Conservation (phyloP, 495 filamentous ascomycete species). For the Aspergillus cavernicola region DNA sequence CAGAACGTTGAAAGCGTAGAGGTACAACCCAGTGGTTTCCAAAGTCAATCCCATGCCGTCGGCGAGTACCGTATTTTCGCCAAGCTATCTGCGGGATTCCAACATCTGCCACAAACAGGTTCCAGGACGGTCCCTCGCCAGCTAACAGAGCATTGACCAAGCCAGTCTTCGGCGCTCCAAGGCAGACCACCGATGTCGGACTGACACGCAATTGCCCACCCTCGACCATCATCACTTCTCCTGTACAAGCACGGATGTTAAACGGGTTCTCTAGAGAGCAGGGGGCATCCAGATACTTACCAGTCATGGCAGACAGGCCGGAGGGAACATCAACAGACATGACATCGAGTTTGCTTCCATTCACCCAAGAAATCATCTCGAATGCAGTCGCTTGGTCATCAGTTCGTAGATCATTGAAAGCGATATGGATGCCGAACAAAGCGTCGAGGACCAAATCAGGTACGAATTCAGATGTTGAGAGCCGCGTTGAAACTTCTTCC, state of each 20-base stretch:
- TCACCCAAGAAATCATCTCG: constrained; percentile 83
- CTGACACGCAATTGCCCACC: constrained; percentile 69
- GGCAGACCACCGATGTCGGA: constrained; percentile 70
- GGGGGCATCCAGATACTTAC: constrained; percentile 44
- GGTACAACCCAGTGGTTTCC: constrained; percentile 76
- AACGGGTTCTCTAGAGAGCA: constrained; percentile 21
- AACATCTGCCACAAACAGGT: constrained; percentile 77
- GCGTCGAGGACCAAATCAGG: constrained; percentile 87
- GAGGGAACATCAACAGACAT: constrained; percentile 84
- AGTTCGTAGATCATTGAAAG: constrained; percentile 76
- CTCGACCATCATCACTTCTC: constrained; percentile 54
- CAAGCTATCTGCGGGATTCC: constrained; percentile 78
- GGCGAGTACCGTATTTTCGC: constrained; percentile 78
- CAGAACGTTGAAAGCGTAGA: constrained; percentile 33
- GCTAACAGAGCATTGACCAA: constrained; percentile 66
- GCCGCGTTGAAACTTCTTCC: constrained; percentile 46
- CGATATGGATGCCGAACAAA: constrained; percentile 74
- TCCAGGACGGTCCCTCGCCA: constrained; percentile 59
- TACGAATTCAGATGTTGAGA: constrained; percentile 55
- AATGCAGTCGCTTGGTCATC: constrained; percentile 80
- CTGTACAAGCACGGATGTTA: constrained; percentile 26
- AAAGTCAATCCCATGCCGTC: constrained; percentile 79
- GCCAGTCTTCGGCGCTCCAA: constrained; percentile 82
- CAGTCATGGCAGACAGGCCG: constrained; percentile 75
- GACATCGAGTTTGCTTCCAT: constrained; percentile 70